Evolutionary conservation across 192 early-diverging fungal species (phyloP), one percentile per base, ranked within the genome.

Genomic region (Haplosporangium gracile): DNA sequence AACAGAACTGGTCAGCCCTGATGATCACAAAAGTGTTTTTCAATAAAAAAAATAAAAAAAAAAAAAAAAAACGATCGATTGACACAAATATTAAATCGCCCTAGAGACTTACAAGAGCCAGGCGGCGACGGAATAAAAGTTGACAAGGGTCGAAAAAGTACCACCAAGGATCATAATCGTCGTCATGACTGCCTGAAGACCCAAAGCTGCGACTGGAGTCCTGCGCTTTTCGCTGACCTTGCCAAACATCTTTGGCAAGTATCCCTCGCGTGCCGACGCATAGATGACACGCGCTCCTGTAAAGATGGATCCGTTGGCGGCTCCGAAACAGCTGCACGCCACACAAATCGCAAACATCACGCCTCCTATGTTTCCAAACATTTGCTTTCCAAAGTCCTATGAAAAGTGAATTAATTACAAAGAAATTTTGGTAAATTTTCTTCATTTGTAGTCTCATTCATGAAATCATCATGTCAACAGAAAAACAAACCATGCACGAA

Each of bases 221-320:
- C 90, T 88, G 73, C 89, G 87, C 47, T 74, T 85, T 13, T 89
- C 47, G 73, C 90, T 91, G 13, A 96, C 89, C 63, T 91, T 92
- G 15, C 92, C 93, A 82, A 97, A 92, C 53, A 94, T 85, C 42
- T 89, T 72, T n/a, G 96, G 96, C 34, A 93, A 75, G 80, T 97
- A 93, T 18, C 92, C 91, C 47, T 95, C 91, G 15, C 90, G 87
- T 24, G 93, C 90, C 15, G 94, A 93, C 10, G 93, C 93, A 78
- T 93, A 93, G 34, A 94, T 92, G 9, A 97, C 90, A 5, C 96
- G 91, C 11, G 94, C 89, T 1, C 94, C 94, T 0, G 94, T 93
- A 79, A 96, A 97, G 47, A 97, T 91, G 36, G 92, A 91, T 40
- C 93, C 96, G 83, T 96, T 97, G n/a, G 92, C 92, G 29, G 96